Conservation (phyloP, 805 yeast genomes). For the Kuraishia molischiana region DNA sequence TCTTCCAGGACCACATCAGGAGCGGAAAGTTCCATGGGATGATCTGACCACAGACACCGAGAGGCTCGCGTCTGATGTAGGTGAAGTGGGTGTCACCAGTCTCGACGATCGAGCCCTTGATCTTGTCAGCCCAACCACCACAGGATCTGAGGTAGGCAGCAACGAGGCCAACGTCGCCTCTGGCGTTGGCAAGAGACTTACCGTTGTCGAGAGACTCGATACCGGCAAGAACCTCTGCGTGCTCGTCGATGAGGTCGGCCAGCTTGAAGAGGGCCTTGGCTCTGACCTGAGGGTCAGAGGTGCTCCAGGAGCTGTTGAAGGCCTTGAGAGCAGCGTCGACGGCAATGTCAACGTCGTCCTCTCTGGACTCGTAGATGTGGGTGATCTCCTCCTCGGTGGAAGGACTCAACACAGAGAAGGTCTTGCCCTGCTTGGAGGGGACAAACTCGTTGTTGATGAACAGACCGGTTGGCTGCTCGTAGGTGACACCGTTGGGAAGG, state of each 20-base stretch:
- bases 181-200: conserved; percentile 41
- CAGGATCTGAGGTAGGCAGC: conserved; percentile 50
- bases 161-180: conserved; percentile 49
- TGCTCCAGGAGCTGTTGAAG: conserved; percentile 36
- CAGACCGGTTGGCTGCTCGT: conserved; percentile 62
- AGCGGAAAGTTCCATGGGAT: conserved; percentile 71
- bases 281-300: conserved; percentile 33
- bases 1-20: conserved; percentile 59
- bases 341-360: conserved; percentile 43
- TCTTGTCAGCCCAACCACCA: conserved; percentile 72
- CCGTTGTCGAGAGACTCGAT: conserved; percentile 55
- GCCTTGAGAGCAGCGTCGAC: conserved; percentile 44
- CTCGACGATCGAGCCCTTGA: conserved; percentile 55
- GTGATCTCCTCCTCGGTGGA: conserved; percentile 43
- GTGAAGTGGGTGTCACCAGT: conserved; percentile 45
- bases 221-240: conserved; percentile 40
- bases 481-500: conserved; percentile 43
- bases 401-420: conserved; percentile 50
- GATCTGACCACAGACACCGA: conserved; percentile 63
- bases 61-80: conserved; percentile 58
- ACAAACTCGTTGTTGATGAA: conserved; percentile 84
- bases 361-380: conserved; percentile 39
- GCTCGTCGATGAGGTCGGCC: conserved; percentile 37
- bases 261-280: conserved; percentile 36
- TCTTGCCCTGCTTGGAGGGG: conserved; percentile 40